These are phyloP conservation scores for Cordyceps fumosorosea DNA, from an alignment of 2,329 filamentous ascomycete species.

Conservation along the genomic window DNA sequence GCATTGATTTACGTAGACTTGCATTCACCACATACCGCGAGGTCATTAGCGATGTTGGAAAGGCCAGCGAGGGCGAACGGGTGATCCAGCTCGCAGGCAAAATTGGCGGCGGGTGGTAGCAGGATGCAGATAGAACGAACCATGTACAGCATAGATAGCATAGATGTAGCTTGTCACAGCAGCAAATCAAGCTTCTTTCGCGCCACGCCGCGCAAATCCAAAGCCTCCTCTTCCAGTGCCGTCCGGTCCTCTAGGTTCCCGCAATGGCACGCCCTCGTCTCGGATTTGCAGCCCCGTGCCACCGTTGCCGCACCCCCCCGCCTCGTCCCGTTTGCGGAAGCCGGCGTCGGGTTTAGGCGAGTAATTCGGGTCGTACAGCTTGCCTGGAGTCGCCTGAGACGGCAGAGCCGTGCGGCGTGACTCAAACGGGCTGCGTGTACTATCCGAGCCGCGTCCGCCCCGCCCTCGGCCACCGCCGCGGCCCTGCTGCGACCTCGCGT, in stretches of 20 bases:
- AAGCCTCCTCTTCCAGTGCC: constrained; percentile 70
- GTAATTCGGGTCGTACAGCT: constrained; percentile 74
- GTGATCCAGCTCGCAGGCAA: constrained; percentile 86
- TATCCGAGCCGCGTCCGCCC: constrained; percentile 31
- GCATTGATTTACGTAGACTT: constrained; percentile 63
- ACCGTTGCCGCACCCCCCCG: constrained; percentile 19
- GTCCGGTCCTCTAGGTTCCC: constrained; percentile 73
- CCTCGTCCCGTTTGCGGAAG: constrained; percentile 34
- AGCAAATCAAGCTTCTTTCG: constrained; percentile 37
- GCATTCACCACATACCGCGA: constrained; percentile 83
- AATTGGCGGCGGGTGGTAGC: constrained; percentile 80
- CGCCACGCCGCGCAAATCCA: constrained; percentile 63
- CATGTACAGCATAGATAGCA: constrained; percentile 21
- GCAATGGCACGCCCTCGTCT: constrained; percentile 62
- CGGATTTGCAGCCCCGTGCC: constrained; percentile 48
- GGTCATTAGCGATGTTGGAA: constrained; percentile 92
- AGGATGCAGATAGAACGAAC: constrained; percentile 15
- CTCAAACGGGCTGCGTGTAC: constrained; percentile 18
- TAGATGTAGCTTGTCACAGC: constrained; percentile 11
- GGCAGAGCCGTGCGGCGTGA: background rate
- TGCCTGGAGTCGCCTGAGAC: constrained; percentile 22
- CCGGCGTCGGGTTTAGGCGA: constrained; percentile 54
- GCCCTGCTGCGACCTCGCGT: constrained; percentile 32
- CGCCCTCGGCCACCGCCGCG: constrained; percentile 25
- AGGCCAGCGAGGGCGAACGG: constrained; percentile 66